Evolutionary conservation across 139 green algal species (phyloP).

Genomic region (Klebsormidium nitens): DNA sequence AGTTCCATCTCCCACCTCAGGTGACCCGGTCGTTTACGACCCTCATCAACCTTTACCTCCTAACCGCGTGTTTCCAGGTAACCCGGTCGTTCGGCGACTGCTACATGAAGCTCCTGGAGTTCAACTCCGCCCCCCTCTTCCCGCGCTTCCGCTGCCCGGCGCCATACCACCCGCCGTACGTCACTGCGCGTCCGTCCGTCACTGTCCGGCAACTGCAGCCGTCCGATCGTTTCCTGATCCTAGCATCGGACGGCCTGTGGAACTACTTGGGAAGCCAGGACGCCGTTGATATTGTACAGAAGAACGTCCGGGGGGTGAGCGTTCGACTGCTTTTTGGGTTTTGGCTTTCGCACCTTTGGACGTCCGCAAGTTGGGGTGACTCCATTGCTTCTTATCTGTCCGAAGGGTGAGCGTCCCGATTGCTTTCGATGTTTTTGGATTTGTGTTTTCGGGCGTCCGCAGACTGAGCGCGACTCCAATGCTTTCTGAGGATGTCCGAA

Average conservation of each 20-base stretch:
- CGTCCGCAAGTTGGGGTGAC: too few relatives aligned
- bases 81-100: constrained; percentile 21
- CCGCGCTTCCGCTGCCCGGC: constrained; percentile 13
- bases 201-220: constrained; percentile 35
- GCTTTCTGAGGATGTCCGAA: too few relatives aligned
- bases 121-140: constrained; percentile 10
- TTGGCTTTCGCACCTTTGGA: too few relatives aligned
- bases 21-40: too few relatives aligned
- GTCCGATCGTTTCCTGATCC: constrained; percentile 75
- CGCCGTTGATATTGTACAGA: constrained; percentile 58
- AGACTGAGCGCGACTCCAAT: too few relatives aligned
- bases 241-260: constrained; percentile 93
- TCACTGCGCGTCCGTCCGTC: constrained; percentile 6
- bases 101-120: constrained; percentile 11
- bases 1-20: too few relatives aligned
- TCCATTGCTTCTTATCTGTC: too few relatives aligned
- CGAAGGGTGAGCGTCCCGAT: too few relatives aligned
- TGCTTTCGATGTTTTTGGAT: too few relatives aligned
- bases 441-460: too few relatives aligned
- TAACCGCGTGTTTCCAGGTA: constrained; percentile 31
- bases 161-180: constrained; percentile 9
- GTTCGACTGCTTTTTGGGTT: too few relatives aligned
- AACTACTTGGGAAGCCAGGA: constrained; percentile 86
- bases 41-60: too few relatives aligned
- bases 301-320: constrained; percentile 16